These are phyloP conservation scores for Plasmodium gonderi DNA, from an alignment of 169 alveolate genomes.

Conservation along the genomic window DNA sequence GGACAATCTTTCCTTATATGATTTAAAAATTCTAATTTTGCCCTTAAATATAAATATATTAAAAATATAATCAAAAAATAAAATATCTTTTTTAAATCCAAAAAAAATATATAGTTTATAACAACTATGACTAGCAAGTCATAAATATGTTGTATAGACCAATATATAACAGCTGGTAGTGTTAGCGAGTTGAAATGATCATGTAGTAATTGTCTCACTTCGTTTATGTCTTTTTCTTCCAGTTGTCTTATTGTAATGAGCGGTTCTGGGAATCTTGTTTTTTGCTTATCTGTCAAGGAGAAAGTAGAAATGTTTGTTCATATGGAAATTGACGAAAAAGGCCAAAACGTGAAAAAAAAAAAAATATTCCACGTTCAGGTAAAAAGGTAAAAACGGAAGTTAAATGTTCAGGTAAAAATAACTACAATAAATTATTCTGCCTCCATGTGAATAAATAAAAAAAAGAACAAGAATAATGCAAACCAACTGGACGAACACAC, in stretches of 20 bases:
- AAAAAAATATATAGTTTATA: slow-evolving; percentile 78
- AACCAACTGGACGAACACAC: neutral
- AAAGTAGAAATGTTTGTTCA: neutral
- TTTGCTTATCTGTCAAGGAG: slow-evolving; percentile 54
- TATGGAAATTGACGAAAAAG: neutral
- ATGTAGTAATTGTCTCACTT: slow-evolving; percentile 79
- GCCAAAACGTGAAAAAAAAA: neutral
- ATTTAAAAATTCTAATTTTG: slow-evolving; percentile 88
- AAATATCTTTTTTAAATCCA: slow-evolving; percentile 81
- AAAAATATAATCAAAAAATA: slow-evolving; percentile 81
- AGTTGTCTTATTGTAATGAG: slow-evolving; percentile 40
- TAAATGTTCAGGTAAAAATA: neutral
- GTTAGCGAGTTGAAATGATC: slow-evolving; percentile 85
- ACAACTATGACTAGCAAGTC: slow-evolving; percentile 82
- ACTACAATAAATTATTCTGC: no score
- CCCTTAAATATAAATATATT: slow-evolving; percentile 87
- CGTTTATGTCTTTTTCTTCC: slow-evolving; percentile 76
- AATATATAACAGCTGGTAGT: slow-evolving; percentile 83
- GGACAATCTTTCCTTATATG: slow-evolving; percentile 90
- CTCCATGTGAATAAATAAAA: no score
- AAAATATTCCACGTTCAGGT: neutral
- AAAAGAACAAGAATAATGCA: no score
- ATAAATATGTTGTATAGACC: slow-evolving; percentile 85
- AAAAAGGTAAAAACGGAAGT: neutral
- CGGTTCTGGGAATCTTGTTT: slow-evolving; percentile 48